Evolutionary conservation across 495 filamentous ascomycete genomes (phyloP).

Genomic region (Aspergillus bertholletiae): DNA sequence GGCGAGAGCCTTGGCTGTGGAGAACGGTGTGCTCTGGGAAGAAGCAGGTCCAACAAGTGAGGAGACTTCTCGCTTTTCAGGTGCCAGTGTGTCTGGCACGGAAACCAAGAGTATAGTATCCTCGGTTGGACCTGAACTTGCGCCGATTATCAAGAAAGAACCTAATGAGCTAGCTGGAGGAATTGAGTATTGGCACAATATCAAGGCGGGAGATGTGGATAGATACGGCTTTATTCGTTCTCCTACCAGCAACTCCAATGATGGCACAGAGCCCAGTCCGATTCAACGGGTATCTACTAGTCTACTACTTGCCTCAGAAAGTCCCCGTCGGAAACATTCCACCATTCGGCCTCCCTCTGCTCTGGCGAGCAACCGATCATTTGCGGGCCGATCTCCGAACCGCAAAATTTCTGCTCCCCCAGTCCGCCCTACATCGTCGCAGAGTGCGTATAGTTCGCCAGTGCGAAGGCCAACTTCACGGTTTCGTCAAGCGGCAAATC

Average conservation of each 20-base stretch:
- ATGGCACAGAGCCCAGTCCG: constrained; percentile 44
- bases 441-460: constrained; percentile 40
- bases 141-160: constrained; percentile 41
- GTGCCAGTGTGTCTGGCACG: constrained; percentile 12
- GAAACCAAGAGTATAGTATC: constrained; percentile 18
- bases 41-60: constrained; percentile 47
- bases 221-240: constrained; percentile 87
- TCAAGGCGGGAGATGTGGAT: constrained; percentile 85
- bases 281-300: constrained; percentile 66
- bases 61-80: constrained; percentile 35
- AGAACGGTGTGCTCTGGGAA: constrained; percentile 57
- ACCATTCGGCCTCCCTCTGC: constrained; percentile 48
- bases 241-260: constrained; percentile 33
- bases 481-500: constrained; percentile 65
- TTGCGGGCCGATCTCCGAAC: constrained; percentile 53
- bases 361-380: constrained; percentile 39
- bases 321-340: constrained; percentile 54
- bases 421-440: constrained; percentile 42
- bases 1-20: constrained; percentile 42
- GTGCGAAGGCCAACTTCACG: constrained; percentile 40
- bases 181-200: constrained; percentile 92
- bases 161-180: constrained; percentile 71
- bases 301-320: constrained; percentile 60
- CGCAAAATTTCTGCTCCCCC: constrained; percentile 35
- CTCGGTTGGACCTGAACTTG: constrained; percentile 4